Conservation (phyloP, 352 stramenopile species). For the Pythium sp. region DNA sequence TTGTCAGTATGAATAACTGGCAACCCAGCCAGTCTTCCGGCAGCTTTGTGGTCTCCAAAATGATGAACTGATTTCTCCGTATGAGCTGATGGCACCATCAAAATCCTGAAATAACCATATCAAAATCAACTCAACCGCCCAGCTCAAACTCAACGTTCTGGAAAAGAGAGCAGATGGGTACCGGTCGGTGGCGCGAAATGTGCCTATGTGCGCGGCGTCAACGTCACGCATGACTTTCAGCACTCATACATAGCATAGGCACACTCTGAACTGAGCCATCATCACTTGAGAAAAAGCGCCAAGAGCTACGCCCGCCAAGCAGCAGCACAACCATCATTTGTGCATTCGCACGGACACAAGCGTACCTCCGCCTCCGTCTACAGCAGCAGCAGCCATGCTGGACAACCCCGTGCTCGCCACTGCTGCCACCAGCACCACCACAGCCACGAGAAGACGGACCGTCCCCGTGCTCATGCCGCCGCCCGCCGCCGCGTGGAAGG, state of each 20-base stretch:
- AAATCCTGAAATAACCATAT: background rate
- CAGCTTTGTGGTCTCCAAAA: background rate
- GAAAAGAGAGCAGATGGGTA: background rate
- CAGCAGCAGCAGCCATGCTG: background rate
- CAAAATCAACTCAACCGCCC: background rate
- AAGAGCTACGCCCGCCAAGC: background rate
- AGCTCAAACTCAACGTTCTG: constrained; percentile 7
- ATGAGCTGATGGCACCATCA: background rate
- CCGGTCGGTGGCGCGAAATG: constrained; percentile 4
- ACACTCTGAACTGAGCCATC: background rate
- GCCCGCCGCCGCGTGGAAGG: constrained; percentile 39
- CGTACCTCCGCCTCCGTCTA: background rate
- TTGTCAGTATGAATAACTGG: background rate
- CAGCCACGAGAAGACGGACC: background rate
- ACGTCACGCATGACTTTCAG: constrained; percentile 6
- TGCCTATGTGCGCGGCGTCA: background rate
- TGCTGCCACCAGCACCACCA: background rate
- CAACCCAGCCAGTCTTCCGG: background rate
- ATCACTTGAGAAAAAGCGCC: constrained; percentile 5
- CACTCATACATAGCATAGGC: background rate
- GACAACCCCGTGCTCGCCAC: background rate
- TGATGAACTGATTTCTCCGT: background rate
- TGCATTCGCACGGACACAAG: background rate
- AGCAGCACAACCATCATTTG: background rate
- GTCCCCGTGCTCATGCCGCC: background rate